Percentiles rank a stretch among this genome's conserved stretches.
Conservation (phyloP, 108 stramenopile species). For the Nitzschia inconspicua region DNA sequence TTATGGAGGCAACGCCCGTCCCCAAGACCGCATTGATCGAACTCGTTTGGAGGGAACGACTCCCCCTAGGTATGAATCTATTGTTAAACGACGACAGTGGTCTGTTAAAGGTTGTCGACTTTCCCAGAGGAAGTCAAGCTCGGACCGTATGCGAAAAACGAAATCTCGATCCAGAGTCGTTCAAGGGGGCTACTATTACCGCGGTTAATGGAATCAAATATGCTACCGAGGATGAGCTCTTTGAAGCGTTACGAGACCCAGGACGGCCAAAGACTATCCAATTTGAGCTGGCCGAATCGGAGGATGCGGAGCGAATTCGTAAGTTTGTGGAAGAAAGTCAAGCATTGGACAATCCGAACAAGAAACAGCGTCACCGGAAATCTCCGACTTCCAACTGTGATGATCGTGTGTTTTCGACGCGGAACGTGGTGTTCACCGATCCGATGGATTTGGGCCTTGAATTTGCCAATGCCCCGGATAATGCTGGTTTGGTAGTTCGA, state of each 20-base stretch:
- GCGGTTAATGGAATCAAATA: conserved; percentile 81
- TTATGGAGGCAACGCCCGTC: conserved; percentile 50
- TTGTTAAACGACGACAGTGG: conserved; percentile 83
- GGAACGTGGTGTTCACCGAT: conserved; percentile 45
- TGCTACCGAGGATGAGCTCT: conserved; percentile 54
- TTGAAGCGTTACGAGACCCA: conserved; percentile 81
- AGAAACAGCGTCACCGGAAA: not conserved
- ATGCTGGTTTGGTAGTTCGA: conserved; percentile 52
- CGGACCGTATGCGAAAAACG: conserved; percentile 68
- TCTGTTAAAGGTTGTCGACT: conserved; percentile 83
- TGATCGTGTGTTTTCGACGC: conserved; percentile 29
- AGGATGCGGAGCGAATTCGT: conserved; percentile 63
- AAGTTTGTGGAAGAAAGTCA: conserved; percentile 44
- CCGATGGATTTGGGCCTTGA: conserved; percentile 68
- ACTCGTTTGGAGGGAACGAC: conserved; percentile 79
- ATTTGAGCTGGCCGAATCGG: conserved; percentile 65
- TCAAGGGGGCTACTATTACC: conserved; percentile 81
- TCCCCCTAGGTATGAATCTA: conserved; percentile 87
- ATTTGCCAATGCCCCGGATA: conserved; percentile 58
- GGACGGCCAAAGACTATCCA: conserved; percentile 81
- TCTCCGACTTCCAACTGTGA: conserved; percentile 4
- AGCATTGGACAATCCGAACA: conserved; percentile 4
- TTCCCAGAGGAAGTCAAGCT: conserved; percentile 87
- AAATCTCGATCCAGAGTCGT: conserved; percentile 76
- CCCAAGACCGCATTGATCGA: conserved; percentile 52